Base-by-base conservation (phyloP, 768 basidiomycete species). In the Bullera alba region DNA sequence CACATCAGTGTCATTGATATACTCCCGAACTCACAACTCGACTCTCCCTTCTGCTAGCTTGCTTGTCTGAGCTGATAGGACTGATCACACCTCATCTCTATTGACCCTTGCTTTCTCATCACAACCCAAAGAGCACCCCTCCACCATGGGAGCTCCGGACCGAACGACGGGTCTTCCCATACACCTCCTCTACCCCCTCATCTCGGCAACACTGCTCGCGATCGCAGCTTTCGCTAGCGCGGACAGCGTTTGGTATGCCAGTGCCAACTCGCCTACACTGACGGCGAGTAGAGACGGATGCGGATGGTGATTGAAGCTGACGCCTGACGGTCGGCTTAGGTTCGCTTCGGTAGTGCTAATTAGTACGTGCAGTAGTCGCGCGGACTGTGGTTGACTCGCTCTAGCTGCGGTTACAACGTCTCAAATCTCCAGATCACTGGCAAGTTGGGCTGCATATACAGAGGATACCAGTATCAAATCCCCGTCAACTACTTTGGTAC, bases 361-460 rank as follows among this genome's bases (percentile, higher is more conserved):
- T 61, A 54, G 60, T 55, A 22, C 46, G 52, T 42, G 15, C 21
- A 23, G 42, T 27, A 28, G 32, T 3, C 2, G 25, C 28, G 43
- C 15, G 6, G 30, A n/a, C 16, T 21, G 25, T 23, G 26, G 43
- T 37, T 45, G 19, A 26, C 19, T 14, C 15, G 28, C 35, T 50
- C 27, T 44, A 61, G 60, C 47, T 67, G 65, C 46, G 65, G 65
- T 15, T 67, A 64, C 50, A 64, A 64, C 54, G 58, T 67, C 22
- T 45, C 60, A 28, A 60, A 64, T 34, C 54, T 64, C 19, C 58
- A 61, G 26, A 58, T 61, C 48, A 58, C 59, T 10, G 39, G 39
- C 25, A 59, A 67, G 36, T 44, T 62, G n/a, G 65, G 65, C 10
- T 67, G 65, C 48, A 57, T 64, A 19, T 51, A 47, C 32, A 48